phyloP scores from a whole-genome alignment of 179 eudicot species.

The Monotropa hypopitys region DNA sequence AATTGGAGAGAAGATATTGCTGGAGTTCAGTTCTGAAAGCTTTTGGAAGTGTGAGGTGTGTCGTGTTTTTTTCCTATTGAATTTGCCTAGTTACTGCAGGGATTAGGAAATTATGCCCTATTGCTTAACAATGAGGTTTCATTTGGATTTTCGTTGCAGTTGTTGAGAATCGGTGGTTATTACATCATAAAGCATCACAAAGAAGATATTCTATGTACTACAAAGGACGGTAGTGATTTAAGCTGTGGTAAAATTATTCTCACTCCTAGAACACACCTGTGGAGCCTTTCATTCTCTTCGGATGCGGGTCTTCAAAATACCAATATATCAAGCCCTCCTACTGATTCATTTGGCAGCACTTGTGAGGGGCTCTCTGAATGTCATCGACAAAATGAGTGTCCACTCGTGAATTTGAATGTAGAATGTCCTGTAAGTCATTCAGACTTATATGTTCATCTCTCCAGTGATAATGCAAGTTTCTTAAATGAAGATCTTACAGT shows the following conservation, averaged over 20 bases:
- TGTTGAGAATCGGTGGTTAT: conserved; percentile 44
- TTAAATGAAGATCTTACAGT: conserved; percentile 23
- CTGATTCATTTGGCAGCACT: conserved; percentile 14
- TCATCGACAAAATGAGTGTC: conserved; percentile 21
- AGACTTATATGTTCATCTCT: conserved; percentile 41
- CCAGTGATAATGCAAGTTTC: conserved; percentile 22
- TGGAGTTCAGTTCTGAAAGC: conserved; percentile 54
- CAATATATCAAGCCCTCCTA: conserved; percentile 14
- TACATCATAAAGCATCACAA: conserved; percentile 49
- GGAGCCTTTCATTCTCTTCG: conserved; percentile 47
- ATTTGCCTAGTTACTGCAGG: neutral
- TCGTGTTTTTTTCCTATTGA: conserved; percentile 4
- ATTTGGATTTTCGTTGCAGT: conserved; percentile 33
- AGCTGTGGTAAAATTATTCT: conserved; percentile 26
- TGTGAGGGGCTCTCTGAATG: conserved; percentile 11
- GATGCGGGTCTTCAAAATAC: conserved; percentile 22
- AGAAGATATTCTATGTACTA: conserved; percentile 40
- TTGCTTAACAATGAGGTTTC: conserved; percentile 8
- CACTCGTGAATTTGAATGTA: conserved; percentile 18
- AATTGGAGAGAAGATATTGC: conserved; percentile 32
- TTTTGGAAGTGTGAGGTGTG: conserved; percentile 54
- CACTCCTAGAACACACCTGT: conserved; percentile 27
- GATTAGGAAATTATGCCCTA: neutral
- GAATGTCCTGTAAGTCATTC: conserved; percentile 19
- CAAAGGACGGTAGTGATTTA: conserved; percentile 13